Percentiles rank a stretch among this genome's conserved stretches.
Conservation (phyloP, 257 asterid species). For the Nemophila menziesii region DNA sequence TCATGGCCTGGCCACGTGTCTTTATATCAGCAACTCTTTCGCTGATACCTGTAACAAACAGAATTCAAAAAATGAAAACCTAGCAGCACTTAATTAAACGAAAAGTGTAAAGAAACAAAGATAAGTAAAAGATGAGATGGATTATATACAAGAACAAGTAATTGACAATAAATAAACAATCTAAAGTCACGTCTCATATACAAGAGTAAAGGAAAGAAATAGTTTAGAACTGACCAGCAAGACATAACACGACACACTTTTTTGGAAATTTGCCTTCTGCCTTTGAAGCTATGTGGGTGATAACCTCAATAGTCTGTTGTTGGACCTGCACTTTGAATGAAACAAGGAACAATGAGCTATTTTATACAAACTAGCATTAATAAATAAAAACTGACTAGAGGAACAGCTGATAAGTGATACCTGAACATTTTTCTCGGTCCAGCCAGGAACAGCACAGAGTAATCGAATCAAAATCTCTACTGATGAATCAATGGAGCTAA, state of each 20-base stretch:
- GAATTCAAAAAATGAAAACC: conserved; percentile 10
- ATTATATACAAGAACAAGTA: not conserved
- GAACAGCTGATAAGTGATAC: conserved; percentile 17
- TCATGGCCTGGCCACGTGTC: conserved; percentile 90
- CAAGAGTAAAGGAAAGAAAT: not conserved
- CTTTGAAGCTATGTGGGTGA: conserved; percentile 65
- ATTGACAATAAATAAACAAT: not conserved
- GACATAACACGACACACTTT: conserved; percentile 85
- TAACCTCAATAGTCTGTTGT: conserved; percentile 76
- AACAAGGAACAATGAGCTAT: conserved; percentile 8
- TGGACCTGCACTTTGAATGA: conserved; percentile 59
- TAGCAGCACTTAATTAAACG: not conserved
- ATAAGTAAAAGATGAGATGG: not conserved
- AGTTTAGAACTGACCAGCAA: conserved; percentile 41
- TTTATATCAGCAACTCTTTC: conserved; percentile 99
- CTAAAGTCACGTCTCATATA: not conserved
- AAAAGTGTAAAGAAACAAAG: not conserved
- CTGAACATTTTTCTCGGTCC: conserved; percentile 99
- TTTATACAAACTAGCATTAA: conserved; percentile 7
- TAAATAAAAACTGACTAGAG: conserved; percentile 2
- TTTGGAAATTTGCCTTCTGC: conserved; percentile 79
- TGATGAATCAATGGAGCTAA: conserved; percentile 42
- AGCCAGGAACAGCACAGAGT: conserved; percentile 87
- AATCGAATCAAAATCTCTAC: conserved; percentile 86
- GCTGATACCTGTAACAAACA: conserved; percentile 49